These are phyloP conservation scores for Thielaviopsis punctulata DNA, from an alignment of 2,329 filamentous ascomycete genomes.

Conservation along the genomic window DNA sequence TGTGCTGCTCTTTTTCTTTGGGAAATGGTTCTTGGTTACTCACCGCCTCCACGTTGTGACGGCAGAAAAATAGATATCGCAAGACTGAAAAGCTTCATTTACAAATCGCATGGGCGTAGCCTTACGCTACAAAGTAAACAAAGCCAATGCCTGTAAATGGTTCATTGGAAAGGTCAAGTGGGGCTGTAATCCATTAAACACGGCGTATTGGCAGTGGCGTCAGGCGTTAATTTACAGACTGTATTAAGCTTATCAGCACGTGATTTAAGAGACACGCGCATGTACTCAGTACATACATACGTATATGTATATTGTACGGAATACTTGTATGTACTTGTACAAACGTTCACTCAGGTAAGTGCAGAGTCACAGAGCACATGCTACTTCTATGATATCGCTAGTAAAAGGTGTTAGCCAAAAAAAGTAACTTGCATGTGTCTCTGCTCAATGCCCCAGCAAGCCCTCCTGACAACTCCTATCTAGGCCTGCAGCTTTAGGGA, in stretches of 20 bases:
- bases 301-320: too few relatives aligned
- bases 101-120: not conserved
- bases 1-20: not conserved
- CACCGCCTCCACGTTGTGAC: not conserved
- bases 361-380: too few relatives aligned
- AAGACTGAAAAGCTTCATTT: not conserved
- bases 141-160: not conserved
- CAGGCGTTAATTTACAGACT: not conserved
- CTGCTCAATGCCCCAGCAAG: too few relatives aligned
- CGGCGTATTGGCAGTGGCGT: too few relatives aligned
- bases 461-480: not conserved
- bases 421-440: too few relatives aligned
- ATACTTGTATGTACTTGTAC: too few relatives aligned
- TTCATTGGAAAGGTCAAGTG: not conserved
- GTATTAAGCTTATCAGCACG: not conserved
- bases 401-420: too few relatives aligned
- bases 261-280: not conserved
- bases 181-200: not conserved
- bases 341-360: too few relatives aligned
- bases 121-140: not conserved
- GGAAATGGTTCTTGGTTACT: not conserved
- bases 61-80: not conserved
- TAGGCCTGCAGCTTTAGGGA: not conserved
- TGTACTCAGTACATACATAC: not conserved
- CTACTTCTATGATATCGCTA: too few relatives aligned